Base-by-base conservation (phyloP, 345 rosid species). In the Corymbia maculata region DNA sequence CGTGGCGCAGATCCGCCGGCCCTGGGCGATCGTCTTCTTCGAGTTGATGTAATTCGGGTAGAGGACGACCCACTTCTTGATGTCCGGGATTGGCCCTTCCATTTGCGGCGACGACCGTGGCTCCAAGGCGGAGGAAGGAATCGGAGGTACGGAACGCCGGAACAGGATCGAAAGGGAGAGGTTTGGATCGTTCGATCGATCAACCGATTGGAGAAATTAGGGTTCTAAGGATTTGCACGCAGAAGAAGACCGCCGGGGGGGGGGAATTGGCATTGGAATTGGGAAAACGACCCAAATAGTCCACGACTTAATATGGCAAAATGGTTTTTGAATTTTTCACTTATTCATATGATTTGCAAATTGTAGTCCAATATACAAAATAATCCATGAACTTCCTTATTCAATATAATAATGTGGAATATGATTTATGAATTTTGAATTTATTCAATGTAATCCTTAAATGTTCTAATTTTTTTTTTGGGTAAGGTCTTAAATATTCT, bases 11-110 rank as follows among this genome's bases (percentile, higher is more conserved):
- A 98, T 94, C 80, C 98, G 93, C 90, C 99, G 93, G 44, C 99
- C 99, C 75, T 97, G 94, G 30, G 98, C 98, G 84, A 97, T 93
- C 15, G 98, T 98, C 90, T 97, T 96, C 95, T 95, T 98, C 6
- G 98, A 94, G 86, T 98, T 98, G 19, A 98, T 95, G 90, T 95
- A 97, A 55, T 95, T 95, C 14, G 98, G 99, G 88, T 96, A 97
- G 79, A 98, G n/a, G 87, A 97, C 94, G 51, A 93, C 88, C 99
- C 98, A 96, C 90, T 94, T 97, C 94, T 95, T 95, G 44, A 94
- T 90, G 88, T 86, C 91, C 5, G 91, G 87, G 70, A 51, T 36
- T 82, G 93, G 92, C 52, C 85, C 92, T 87, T 94, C 95, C 98
- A 94, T 94, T 88, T 90, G 61, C 49, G 49, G 84, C 84, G 84